Evolutionary conservation across 768 basidiomycete genomes (phyloP), one percentile per base, ranked within the genome.

Genomic region (Daedalea quercina): DNA sequence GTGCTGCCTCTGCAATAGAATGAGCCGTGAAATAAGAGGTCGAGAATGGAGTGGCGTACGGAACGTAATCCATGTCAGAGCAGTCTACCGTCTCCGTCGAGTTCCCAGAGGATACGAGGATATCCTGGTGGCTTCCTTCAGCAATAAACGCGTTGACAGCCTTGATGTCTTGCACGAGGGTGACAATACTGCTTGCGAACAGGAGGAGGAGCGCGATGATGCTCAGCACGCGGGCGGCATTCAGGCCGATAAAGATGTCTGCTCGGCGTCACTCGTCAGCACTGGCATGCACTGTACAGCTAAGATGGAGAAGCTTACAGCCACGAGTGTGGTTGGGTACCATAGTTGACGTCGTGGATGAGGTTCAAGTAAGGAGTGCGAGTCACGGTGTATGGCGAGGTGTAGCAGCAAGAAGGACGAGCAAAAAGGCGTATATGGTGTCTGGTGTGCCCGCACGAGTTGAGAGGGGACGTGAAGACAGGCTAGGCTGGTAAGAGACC

Each of bases 181-280:
- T 82, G 49, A 88, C 77, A 53, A 89, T 82, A 53, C 81, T 90
- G 72, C 60, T 60, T 4, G 60, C 60, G 35, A 60, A 60, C 24
- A 60, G 54, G 22, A 60, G 57, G 35, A 60, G 33, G 40, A 60
- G 54, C 8, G 60, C 49, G 53, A 60, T 49, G 47, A 60, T 57
- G 57, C 60, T 91, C 47, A 96, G 68, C 24, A 78, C 70, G 31
- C 94, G 89, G 62, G 89, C 77, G 62, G 64, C 75, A 63, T 95
- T 94, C 63, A 95, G 84, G 44, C 76, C 79, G 61, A 89, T 84
- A 72, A 91, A 93, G 23, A 78, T 64, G 61, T 82, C 77, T 78
- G 57, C 9, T 22, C 8, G 8, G 34, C 34, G 17, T 19, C 15
- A 15, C 15, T 3, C 19, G 19, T 40, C 34, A 40, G 4, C 37